These are phyloP conservation scores for Fusarium albosuccineum DNA, from an alignment of 2,329 filamentous ascomycete genomes.

Conservation along the genomic window DNA sequence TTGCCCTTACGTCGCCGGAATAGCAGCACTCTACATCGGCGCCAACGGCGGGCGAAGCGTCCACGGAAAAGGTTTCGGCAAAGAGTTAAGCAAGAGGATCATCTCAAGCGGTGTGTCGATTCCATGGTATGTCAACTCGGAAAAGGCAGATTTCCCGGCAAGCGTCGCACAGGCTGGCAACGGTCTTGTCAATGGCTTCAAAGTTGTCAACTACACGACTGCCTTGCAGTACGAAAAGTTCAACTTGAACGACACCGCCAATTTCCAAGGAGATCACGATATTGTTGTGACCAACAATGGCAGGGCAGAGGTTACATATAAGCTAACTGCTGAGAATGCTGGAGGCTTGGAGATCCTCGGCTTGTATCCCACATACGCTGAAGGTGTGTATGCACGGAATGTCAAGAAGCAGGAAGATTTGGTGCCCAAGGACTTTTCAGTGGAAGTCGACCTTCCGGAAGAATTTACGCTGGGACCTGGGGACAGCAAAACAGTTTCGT, in stretches of 20 bases:
- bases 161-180: neutral
- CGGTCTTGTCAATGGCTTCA: slow-evolving; percentile 40
- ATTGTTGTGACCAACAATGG: slow-evolving; percentile 21
- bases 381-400: neutral
- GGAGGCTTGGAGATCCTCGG: neutral
- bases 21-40: neutral
- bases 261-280: slow-evolving; percentile 47
- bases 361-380: neutral
- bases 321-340: slow-evolving; percentile 14
- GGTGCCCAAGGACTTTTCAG: neutral
- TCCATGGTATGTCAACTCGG: neutral
- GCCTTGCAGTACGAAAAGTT: slow-evolving; percentile 55
- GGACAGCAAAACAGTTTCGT: slow-evolving; percentile 41
- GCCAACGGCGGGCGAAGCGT: neutral
- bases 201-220: slow-evolving; percentile 55
- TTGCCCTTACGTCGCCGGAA: neutral
- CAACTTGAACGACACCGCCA: slow-evolving; percentile 59
- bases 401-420: neutral
- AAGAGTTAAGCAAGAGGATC: neutral
- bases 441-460: slow-evolving; percentile 18
- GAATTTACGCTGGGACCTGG: slow-evolving; percentile 16
- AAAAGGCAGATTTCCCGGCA: neutral
- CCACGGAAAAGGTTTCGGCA: neutral
- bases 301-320: slow-evolving; percentile 12
- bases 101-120: neutral